Conservation (phyloP, 192 early-diverging fungal species). For the Entomortierella chlamydospora region DNA sequence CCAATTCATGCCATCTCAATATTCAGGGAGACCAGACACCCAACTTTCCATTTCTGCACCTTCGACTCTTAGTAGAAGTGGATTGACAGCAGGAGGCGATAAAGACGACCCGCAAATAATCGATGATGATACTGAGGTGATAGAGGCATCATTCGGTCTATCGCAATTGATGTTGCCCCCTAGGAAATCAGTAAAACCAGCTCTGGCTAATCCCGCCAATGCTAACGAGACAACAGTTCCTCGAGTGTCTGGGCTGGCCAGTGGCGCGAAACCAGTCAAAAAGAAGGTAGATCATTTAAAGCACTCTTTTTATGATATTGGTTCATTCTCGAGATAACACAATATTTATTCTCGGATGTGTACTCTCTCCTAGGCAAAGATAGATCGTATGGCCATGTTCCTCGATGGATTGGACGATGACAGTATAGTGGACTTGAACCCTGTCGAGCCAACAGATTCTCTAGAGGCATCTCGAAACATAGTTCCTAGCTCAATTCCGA, state of each 20-base stretch:
- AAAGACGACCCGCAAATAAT: constrained; percentile 11
- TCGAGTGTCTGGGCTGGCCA: no score
- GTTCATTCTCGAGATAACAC: background rate
- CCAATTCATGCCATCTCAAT: background rate
- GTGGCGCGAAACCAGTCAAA: constrained; percentile 18
- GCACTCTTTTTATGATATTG: background rate
- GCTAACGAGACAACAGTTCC: background rate
- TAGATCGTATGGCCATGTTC: constrained; percentile 45
- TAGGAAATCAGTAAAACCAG: background rate
- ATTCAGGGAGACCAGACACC: background rate
- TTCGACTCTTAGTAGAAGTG: background rate
- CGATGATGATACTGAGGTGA: constrained; percentile 1
- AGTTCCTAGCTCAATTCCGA: background rate
- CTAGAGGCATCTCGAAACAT: background rate
- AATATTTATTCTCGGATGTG: no score
- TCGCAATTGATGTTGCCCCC: constrained; percentile 20
- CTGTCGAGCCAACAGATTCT: background rate
- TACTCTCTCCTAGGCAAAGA: constrained; percentile 14
- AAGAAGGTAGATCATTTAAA: constrained; percentile 40
- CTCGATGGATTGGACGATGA: constrained; percentile 50
- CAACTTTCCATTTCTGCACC: background rate
- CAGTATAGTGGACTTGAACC: background rate
- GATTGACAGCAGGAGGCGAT: background rate
- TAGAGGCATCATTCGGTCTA: background rate
- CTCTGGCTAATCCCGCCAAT: background rate